Percentiles rank a stretch among this genome's conserved stretches.
Conservation (phyloP, 257 asterid species). For the Salvia miltiorrhiza region DNA sequence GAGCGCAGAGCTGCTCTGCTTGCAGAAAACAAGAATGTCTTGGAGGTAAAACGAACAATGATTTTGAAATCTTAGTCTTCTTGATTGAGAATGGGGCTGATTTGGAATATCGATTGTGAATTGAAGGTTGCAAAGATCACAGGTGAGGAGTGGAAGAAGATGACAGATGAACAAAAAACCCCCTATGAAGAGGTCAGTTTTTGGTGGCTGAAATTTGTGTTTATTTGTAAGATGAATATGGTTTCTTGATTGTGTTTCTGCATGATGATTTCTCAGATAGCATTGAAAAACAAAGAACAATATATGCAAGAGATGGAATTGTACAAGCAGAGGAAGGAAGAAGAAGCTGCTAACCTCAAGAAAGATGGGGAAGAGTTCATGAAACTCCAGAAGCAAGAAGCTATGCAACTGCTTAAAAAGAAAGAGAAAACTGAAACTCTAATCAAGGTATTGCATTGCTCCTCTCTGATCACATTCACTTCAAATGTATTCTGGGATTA, state of each 20-base stretch:
- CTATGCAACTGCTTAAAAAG: constrained; percentile 88
- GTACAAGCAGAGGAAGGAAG: constrained; percentile 77
- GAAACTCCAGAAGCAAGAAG: constrained; percentile 88
- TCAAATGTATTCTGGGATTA: too few species aligned
- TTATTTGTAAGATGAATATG: background rate
- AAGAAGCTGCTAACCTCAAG: constrained; percentile 45
- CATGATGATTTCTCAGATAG: constrained; percentile 34
- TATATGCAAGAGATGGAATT: constrained; percentile 64
- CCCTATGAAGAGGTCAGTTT: constrained; percentile 62
- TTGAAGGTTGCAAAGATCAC: constrained; percentile 61
- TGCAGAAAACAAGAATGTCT: constrained; percentile 54
- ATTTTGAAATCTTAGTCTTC: background rate
- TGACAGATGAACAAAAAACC: constrained; percentile 55
- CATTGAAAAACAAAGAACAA: constrained; percentile 62
- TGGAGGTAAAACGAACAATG: constrained; percentile 46
- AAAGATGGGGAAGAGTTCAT: constrained; percentile 67
- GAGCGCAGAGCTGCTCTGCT: constrained; percentile 62
- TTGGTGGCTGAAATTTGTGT: background rate
- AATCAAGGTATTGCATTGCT: constrained; percentile 51
- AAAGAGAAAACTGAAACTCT: constrained; percentile 73
- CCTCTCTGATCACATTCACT: background rate
- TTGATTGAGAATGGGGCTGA: background rate
- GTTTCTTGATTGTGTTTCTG: background rate
- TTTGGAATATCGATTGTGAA: background rate
- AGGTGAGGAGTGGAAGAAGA: constrained; percentile 91